Evolutionary conservation across 2,329 filamentous ascomycete genomes (phyloP).

Genomic region (Colletotrichum aenigma): DNA sequence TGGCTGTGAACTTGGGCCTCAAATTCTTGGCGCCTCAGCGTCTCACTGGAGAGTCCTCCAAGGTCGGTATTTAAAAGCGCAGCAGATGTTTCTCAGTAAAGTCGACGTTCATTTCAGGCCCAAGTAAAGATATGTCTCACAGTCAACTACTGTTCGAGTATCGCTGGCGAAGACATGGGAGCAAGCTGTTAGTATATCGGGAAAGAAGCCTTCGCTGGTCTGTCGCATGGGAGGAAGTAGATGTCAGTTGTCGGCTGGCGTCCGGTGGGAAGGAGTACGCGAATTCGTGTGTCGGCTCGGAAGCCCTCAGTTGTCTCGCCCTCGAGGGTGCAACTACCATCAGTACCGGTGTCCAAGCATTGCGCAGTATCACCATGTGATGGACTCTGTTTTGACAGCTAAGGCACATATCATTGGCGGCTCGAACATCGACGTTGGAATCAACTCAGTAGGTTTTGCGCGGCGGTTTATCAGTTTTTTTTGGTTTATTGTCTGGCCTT

Average conservation of each 20-base stretch:
- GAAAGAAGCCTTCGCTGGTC: not conserved
- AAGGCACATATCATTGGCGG: fast-evolving
- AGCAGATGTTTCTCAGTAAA: no score
- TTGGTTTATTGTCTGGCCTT: not conserved
- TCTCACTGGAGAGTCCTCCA: fast-evolving
- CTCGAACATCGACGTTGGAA: not conserved
- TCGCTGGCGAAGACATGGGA: not conserved
- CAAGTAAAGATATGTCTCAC: no score
- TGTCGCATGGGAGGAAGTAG: not conserved
- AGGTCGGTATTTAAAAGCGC: no score
- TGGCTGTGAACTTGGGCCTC: not conserved
- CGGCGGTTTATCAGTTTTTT: fast-evolving
- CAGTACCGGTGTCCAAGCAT: fast-evolving
- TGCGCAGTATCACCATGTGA: not conserved
- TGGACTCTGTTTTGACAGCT: not conserved
- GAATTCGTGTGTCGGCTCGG: not conserved
- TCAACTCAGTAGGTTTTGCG: not conserved
- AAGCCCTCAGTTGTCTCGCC: no score
- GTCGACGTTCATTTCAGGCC: no score
- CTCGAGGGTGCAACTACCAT: not conserved
- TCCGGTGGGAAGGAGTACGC: not conserved
- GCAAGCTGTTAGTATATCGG: not conserved
- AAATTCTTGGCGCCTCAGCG: not conserved
- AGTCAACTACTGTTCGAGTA: not conserved
- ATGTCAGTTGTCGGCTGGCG: not conserved